phyloP scores from a whole-genome alignment of 2,329 filamentous ascomycete species.

The Trichoderma harzianum region DNA sequence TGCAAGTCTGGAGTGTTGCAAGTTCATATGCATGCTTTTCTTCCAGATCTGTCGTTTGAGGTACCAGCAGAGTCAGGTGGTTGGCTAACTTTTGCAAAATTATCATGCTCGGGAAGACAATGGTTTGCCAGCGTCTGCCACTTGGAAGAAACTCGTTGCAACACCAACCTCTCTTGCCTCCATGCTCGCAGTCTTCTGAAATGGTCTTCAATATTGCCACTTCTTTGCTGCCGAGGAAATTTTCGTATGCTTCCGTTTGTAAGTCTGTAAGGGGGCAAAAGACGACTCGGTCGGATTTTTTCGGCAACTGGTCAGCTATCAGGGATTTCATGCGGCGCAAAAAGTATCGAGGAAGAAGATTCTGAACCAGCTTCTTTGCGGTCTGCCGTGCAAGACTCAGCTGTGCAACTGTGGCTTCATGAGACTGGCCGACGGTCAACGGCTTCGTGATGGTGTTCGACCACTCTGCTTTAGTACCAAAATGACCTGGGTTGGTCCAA shows the following conservation, averaged over 20 bases:
- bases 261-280: conserved; percentile 87
- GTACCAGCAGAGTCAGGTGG: conserved; percentile 85
- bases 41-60: conserved; percentile 56
- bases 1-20: conserved; percentile 66
- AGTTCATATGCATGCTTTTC: conserved; percentile 79
- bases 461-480: conserved; percentile 69
- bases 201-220: conserved; percentile 66
- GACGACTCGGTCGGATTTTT: conserved; percentile 90
- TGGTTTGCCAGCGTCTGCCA: conserved; percentile 66
- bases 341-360: conserved; percentile 86
- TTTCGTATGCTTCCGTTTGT: conserved; percentile 79
- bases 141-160: conserved; percentile 60
- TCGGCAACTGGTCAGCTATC: conserved; percentile 88
- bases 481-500: conserved; percentile 85
- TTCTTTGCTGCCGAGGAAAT: conserved; percentile 67
- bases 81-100: conserved; percentile 86
- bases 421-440: conserved; percentile 82
- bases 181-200: conserved; percentile 64
- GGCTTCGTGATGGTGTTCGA: conserved; percentile 72
- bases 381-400: conserved; percentile 77
- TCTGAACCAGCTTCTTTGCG: conserved; percentile 79
- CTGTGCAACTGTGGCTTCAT: conserved; percentile 81
- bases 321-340: conserved; percentile 88
- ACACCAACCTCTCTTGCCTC: conserved; percentile 72
- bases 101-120: conserved; percentile 81